phyloP scores from a whole-genome alignment of 306 rosid genomes.

The Cucumis melo region DNA sequence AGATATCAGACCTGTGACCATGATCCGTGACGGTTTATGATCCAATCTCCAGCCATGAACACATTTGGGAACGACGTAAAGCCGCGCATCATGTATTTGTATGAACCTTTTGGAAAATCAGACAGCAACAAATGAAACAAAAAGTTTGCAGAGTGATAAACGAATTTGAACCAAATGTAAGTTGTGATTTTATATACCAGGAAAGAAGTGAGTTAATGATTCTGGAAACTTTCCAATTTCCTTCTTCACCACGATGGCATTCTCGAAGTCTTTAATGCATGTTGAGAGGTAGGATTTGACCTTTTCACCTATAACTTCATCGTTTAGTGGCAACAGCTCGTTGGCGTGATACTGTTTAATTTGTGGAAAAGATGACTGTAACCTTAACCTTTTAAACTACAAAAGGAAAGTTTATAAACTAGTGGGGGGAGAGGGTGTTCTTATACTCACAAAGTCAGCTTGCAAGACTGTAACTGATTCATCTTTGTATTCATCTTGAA shows the following conservation, averaged over 20 bases:
- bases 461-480: conserved; percentile 28
- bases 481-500: conserved; percentile 35
- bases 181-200: conserved; percentile 19
- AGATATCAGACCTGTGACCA: conserved; percentile 30
- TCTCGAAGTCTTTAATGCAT: conserved; percentile 26
- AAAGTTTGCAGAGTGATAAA: neutral
- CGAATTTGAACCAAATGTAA: neutral
- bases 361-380: neutral
- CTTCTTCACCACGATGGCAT: conserved; percentile 17
- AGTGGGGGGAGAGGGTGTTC: neutral
- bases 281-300: conserved; percentile 37
- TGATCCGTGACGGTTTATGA: conserved; percentile 44
- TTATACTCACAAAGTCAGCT: conserved; percentile 43
- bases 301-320: conserved; percentile 21
- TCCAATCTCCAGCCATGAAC: conserved; percentile 64
- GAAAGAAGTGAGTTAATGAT: conserved; percentile 35
- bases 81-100: conserved; percentile 30
- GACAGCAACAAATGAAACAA: neutral
- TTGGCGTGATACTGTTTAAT: conserved; percentile 35
- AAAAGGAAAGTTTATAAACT: neutral
- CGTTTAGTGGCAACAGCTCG: conserved; percentile 32
- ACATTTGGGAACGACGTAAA: conserved; percentile 37
- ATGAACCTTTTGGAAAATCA: conserved; percentile 28
- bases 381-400: neutral
- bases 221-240: conserved; percentile 37